Evolutionary conservation across 768 basidiomycete genomes (phyloP).

Genomic region (Kwoniella dejecticola): DNA sequence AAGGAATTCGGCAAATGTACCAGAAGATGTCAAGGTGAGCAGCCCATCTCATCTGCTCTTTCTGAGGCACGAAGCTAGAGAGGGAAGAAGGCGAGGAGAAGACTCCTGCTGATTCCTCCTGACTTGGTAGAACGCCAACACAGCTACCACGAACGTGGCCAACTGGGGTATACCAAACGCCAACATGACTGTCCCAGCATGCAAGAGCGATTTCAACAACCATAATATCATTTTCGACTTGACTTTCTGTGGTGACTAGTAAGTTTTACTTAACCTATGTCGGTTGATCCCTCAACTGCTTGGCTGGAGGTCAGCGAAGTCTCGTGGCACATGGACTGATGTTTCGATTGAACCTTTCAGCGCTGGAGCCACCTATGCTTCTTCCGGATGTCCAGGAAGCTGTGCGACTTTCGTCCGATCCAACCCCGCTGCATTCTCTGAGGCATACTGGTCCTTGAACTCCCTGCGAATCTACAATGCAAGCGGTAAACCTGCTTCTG

Average conservation of each 20-base stretch:
- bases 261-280: conserved; percentile 4
- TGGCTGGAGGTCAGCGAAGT: too few relatives aligned
- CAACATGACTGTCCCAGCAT: conserved; percentile 49
- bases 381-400: conserved; percentile 41
- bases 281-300: background rate
- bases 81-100: too few relatives aligned
- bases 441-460: conserved; percentile 73
- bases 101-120: conserved; percentile 57
- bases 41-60: too few relatives aligned
- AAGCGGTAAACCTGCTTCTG: conserved; percentile 32
- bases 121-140: conserved; percentile 33
- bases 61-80: too few relatives aligned
- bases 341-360: conserved; percentile 27
- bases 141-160: conserved; percentile 38
- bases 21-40: conserved; percentile 59
- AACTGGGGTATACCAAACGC: conserved; percentile 49
- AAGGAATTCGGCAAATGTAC: conserved; percentile 59
- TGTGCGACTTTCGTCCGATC: conserved; percentile 64
- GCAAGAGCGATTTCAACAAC: conserved; percentile 49
- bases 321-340: too few relatives aligned
- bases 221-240: conserved; percentile 62
- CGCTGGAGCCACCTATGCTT: conserved; percentile 37
- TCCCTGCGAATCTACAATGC: conserved; percentile 63
- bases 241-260: conserved; percentile 52
- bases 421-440: conserved; percentile 63